Conservation (phyloP, 805 yeast species). For the Pichia membranifaciens region DNA sequence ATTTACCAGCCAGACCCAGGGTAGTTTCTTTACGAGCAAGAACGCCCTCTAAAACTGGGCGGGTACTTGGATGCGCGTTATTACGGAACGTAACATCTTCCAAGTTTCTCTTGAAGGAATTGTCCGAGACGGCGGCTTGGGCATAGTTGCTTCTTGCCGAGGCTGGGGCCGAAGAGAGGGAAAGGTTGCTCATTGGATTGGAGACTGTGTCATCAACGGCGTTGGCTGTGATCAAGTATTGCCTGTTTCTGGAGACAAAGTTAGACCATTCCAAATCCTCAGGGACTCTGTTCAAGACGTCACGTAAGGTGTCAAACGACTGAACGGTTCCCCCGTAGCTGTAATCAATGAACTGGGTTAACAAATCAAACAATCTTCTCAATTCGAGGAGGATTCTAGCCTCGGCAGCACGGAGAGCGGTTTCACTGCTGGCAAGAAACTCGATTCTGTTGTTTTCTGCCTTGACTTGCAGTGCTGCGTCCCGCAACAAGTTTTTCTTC, state of each 20-base stretch:
- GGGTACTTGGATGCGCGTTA: constrained; percentile 34
- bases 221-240: constrained; percentile 27
- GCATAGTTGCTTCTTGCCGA: constrained; percentile 3
- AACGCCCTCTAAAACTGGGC: constrained; percentile 44
- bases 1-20: constrained; percentile 32
- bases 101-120: constrained; percentile 32
- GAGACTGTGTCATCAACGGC: background rate
- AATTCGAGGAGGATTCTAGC: constrained; percentile 37
- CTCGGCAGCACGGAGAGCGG: constrained; percentile 36
- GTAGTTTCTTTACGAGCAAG: constrained; percentile 40
- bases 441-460: constrained; percentile 43
- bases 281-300: constrained; percentile 31
- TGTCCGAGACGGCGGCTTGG: constrained; percentile 11
- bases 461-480: constrained; percentile 37
- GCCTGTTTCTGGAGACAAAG: constrained; percentile 31
- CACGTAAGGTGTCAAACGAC: constrained; percentile 27
- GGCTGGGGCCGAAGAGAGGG: constrained; percentile 5
- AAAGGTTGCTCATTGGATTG: constrained; percentile 17
- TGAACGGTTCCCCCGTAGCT: constrained; percentile 28
- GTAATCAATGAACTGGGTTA: constrained; percentile 26
- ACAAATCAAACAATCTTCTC: constrained; percentile 32
- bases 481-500: constrained; percentile 32
- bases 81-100: constrained; percentile 34
- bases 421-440: constrained; percentile 38
- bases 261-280: constrained; percentile 40